Evolutionary conservation across 176 grass and related monocot species (phyloP).

Genomic region (Raddia distichophylla): DNA sequence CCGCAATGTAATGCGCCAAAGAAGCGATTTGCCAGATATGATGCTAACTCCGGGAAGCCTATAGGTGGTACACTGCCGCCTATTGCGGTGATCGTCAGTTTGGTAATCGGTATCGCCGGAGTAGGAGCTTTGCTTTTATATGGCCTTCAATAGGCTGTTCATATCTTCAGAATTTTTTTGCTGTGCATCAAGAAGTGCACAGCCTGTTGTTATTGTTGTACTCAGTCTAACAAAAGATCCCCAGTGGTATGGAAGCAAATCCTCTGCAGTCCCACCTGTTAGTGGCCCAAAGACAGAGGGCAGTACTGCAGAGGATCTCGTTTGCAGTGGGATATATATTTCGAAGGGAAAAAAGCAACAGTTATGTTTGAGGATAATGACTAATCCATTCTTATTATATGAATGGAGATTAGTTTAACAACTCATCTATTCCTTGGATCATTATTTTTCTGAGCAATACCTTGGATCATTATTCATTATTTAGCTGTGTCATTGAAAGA

Average conservation of each 20-base stretch:
- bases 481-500: slow-evolving; percentile 4
- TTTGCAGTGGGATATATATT: too few species aligned
- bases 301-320: too few species aligned
- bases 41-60: slow-evolving; percentile 63
- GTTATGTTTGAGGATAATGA: slow-evolving; percentile 14
- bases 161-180: slow-evolving; percentile 26
- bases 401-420: not conserved
- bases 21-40: slow-evolving; percentile 78
- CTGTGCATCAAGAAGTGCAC: slow-evolving; percentile 33
- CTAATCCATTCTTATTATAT: slow-evolving; percentile 1
- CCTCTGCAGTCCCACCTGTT: too few species aligned
- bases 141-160: slow-evolving; percentile 69
- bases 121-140: slow-evolving; percentile 89
- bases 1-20: slow-evolving; percentile 98
- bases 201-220: slow-evolving; percentile 39
- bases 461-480: not conserved
- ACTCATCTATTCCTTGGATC: not conserved
- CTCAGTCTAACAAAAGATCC: slow-evolving; percentile 25
- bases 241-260: too few species aligned
- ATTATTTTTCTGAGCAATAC: not conserved
- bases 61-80: slow-evolving; percentile 70
- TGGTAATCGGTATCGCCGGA: slow-evolving; percentile 70
- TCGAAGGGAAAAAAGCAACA: slow-evolving; percentile 26
- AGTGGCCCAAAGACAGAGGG: too few species aligned
- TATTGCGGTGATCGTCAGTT: slow-evolving; percentile 68